phyloP scores from a whole-genome alignment of 2,329 filamentous ascomycete genomes.

The Stagonosporopsis cucurbitacearum region DNA sequence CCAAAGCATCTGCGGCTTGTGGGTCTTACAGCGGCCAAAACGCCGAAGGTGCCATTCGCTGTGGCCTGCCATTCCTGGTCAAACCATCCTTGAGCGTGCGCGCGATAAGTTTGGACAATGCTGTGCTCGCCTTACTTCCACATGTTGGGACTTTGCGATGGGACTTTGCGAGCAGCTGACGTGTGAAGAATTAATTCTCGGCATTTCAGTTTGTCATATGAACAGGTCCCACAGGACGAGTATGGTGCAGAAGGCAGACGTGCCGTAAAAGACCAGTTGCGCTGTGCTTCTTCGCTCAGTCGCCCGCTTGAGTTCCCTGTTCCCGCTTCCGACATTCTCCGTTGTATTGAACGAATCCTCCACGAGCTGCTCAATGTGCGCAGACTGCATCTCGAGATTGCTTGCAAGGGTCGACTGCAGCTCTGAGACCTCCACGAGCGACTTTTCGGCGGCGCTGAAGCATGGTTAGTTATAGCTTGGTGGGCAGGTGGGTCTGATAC shows the following conservation, averaged over 20 bases:
- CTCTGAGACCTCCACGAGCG: constrained; percentile 89
- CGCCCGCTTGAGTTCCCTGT: constrained; percentile 88
- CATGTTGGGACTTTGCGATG: constrained; percentile 17
- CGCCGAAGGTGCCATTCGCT: constrained; percentile 23
- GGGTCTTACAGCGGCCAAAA: constrained; percentile 23
- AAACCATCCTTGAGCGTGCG: constrained; percentile 22
- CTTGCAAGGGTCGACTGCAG: constrained; percentile 87
- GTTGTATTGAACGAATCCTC: constrained; percentile 80
- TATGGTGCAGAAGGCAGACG: constrained; percentile 54
- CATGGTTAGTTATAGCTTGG: constrained; percentile 22
- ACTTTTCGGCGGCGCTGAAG: constrained; percentile 81
- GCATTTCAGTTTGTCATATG: constrained; percentile 42
- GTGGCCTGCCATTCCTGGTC: constrained; percentile 27
- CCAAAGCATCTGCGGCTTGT: constrained; percentile 21
- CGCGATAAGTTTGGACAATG: constrained; percentile 15
- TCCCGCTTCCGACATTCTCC: constrained; percentile 87
- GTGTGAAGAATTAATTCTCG: neutral
- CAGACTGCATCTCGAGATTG: constrained; percentile 84
- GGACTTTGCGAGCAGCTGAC: constrained; percentile 12
- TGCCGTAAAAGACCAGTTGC: constrained; percentile 57
- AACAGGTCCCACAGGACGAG: constrained; percentile 59
- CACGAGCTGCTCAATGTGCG: constrained; percentile 87
- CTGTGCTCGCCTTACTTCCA: constrained; percentile 13
- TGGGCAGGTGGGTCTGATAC: constrained; percentile 43
- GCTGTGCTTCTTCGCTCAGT: constrained; percentile 61